phyloP scores from a whole-genome alignment of 768 basidiomycete genomes.

The Jaapia argillacea region DNA sequence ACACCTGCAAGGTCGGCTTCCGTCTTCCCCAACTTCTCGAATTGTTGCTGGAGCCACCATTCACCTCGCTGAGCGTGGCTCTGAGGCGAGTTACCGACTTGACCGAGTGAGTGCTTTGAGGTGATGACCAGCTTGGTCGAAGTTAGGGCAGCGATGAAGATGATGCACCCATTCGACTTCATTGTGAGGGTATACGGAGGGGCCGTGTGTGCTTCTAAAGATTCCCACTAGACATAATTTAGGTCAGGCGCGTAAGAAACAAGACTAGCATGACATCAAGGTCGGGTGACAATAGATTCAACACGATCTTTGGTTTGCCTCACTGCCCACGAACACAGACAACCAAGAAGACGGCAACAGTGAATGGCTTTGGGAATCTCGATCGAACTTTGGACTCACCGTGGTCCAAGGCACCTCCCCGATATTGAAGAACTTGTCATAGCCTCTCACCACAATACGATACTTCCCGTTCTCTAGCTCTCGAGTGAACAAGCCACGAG shows the following conservation, averaged over 20 bases:
- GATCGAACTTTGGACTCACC: slow-evolving; percentile 32
- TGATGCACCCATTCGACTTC: slow-evolving; percentile 96
- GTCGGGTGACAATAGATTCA: too few species aligned
- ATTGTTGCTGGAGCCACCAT: slow-evolving; percentile 68
- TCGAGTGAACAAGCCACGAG: slow-evolving; percentile 78
- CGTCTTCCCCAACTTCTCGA: slow-evolving; percentile 47
- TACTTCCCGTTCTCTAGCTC: slow-evolving; percentile 28
- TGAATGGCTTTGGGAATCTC: too few species aligned
- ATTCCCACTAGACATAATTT: slow-evolving; percentile 54
- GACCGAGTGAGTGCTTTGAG: slow-evolving; percentile 87
- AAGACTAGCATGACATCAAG: too few species aligned
- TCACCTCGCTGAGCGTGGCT: slow-evolving; percentile 84
- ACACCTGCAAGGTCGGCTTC: slow-evolving; percentile 63
- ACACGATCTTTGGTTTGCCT: too few species aligned
- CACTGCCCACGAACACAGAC: too few species aligned
- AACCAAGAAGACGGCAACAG: too few species aligned
- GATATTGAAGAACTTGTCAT: slow-evolving; percentile 99
- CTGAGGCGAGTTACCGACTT: slow-evolving; percentile 25
- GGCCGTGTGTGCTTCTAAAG: slow-evolving; percentile 57
- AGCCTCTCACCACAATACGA: slow-evolving; percentile 80
- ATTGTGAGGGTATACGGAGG: slow-evolving; percentile 80
- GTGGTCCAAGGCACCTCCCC: slow-evolving; percentile 93
- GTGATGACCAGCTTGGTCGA: slow-evolving; percentile 69
- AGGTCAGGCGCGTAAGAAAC: too few species aligned
- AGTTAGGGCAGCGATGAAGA: slow-evolving; percentile 84